Percentiles rank a stretch among this genome's conserved stretches.
Evolutionary conservation across 176 grass and related monocot genomes (phyloP).

Genomic region (Oryza punctata): DNA sequence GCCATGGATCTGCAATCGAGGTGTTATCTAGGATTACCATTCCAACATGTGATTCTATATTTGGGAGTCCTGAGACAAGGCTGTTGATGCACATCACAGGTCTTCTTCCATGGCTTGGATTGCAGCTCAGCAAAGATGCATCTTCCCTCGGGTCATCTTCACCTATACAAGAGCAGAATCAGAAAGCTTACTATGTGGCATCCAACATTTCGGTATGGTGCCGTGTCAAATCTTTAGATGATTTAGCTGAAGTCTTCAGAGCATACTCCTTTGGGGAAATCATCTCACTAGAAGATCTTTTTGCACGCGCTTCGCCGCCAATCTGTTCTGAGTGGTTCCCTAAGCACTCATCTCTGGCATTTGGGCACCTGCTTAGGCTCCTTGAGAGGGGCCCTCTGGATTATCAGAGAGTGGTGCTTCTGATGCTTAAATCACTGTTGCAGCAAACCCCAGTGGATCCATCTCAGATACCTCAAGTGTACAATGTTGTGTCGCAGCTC

Average conservation of each 20-base stretch:
- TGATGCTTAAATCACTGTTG: constrained; percentile 87
- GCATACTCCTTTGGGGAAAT: constrained; percentile 74
- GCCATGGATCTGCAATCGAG: constrained; percentile 87
- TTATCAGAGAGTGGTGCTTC: constrained; percentile 85
- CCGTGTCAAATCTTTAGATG: constrained; percentile 57
- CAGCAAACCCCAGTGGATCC: constrained; percentile 90
- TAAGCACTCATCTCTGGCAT: constrained; percentile 89
- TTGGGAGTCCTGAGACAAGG: constrained; percentile 87
- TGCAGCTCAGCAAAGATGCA: constrained; percentile 67
- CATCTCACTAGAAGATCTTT: constrained; percentile 66
- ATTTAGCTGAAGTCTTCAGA: constrained; percentile 72
- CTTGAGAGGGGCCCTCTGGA: constrained; percentile 88
- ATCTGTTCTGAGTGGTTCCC: constrained; percentile 92
- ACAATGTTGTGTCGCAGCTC: constrained; percentile 86
- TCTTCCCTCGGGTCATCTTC: constrained; percentile 41
- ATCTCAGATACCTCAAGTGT: constrained; percentile 81
- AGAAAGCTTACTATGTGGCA: constrained; percentile 88
- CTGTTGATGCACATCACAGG: constrained; percentile 96
- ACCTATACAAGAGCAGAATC: constrained; percentile 76
- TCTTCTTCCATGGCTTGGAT: constrained; percentile 89
- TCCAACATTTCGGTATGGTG: constrained; percentile 90
- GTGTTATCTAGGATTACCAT: constrained; percentile 93
- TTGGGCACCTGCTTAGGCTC: constrained; percentile 91
- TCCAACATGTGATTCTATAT: constrained; percentile 87
- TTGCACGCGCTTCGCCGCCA: constrained; percentile 58